A percentile compares a stretch with the other conserved stretches of the same genome.
Conservation (phyloP, 805 yeast species). For the Candida morakotiae region DNA sequence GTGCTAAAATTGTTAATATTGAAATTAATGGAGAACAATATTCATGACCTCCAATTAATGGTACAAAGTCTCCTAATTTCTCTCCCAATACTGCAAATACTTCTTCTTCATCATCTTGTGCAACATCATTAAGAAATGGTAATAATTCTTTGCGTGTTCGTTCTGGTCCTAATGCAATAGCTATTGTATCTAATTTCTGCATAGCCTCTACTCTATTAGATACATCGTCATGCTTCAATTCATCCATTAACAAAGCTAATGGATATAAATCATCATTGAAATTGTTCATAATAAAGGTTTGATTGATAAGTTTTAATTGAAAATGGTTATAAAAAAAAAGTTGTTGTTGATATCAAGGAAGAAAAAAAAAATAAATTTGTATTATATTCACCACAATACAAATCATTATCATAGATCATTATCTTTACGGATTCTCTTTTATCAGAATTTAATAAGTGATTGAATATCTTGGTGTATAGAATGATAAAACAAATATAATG, state of each 20-base stretch:
- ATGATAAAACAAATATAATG: too few relatives aligned
- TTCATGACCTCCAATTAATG: conserved; percentile 78
- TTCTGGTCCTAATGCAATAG: conserved; percentile 91
- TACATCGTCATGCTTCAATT: conserved; percentile 93
- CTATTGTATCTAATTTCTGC: conserved; percentile 90
- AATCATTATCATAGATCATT: too few relatives aligned
- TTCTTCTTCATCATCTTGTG: conserved; percentile 97
- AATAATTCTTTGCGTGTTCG: conserved; percentile 84
- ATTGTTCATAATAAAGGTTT: conserved; percentile 24
- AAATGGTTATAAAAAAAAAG: not conserved
- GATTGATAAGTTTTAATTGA: not conserved
- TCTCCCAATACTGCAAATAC: conserved; percentile 91
- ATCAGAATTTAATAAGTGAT: too few relatives aligned
- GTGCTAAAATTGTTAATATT: conserved; percentile 77
- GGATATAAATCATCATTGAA: conserved; percentile 75
- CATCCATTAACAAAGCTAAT: conserved; percentile 93
- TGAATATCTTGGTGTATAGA: too few relatives aligned
- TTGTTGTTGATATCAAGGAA: conserved; percentile 4
- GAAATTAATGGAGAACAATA: conserved; percentile 50
- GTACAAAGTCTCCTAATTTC: conserved; percentile 83
- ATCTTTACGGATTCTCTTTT: too few relatives aligned
- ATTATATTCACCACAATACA: too few relatives aligned
- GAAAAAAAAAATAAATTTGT: not conserved
- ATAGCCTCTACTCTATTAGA: conserved; percentile 91
- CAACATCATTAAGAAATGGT: conserved; percentile 85